Conservation (phyloP, 495 filamentous ascomycete genomes). For the Echria macrotheca region DNA sequence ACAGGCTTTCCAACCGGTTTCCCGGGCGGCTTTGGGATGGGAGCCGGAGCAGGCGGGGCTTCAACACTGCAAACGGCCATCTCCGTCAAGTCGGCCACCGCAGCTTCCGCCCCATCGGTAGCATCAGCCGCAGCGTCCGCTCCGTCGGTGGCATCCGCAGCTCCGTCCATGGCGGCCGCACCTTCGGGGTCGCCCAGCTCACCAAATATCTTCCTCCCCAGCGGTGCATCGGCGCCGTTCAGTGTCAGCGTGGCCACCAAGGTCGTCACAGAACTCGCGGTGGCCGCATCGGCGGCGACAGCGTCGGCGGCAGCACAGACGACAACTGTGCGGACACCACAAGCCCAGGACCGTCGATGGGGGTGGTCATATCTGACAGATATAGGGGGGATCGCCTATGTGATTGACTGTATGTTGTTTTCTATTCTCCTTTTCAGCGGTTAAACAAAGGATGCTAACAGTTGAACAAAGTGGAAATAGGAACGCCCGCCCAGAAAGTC, state of each 20-base stretch:
- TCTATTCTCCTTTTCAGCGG: background rate
- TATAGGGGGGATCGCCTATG: constrained; percentile 35
- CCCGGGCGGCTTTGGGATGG: no score
- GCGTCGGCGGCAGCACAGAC: background rate
- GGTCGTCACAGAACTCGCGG: background rate
- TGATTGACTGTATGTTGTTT: constrained; percentile 31
- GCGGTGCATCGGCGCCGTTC: no score
- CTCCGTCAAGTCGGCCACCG: no score
- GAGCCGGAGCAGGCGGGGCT: no score
- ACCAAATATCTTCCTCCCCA: no score
- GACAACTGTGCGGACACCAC: background rate
- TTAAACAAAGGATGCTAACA: background rate
- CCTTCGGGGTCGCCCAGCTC: no score
- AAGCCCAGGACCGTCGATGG: constrained; percentile 13
- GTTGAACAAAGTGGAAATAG: constrained; percentile 32
- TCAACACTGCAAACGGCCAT: no score
- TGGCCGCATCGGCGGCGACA: background rate
- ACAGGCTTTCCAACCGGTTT: no score
- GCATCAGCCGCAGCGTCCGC: no score
- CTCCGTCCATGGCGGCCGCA: no score
- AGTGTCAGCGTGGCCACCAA: background rate
- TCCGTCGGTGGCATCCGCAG: no score
- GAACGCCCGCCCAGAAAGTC: constrained; percentile 37
- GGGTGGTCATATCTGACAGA: constrained; percentile 29
- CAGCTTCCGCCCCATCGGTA: no score